Conservation (phyloP, 2,329 filamentous ascomycete genomes). For the Scytalidium sp. region DNA sequence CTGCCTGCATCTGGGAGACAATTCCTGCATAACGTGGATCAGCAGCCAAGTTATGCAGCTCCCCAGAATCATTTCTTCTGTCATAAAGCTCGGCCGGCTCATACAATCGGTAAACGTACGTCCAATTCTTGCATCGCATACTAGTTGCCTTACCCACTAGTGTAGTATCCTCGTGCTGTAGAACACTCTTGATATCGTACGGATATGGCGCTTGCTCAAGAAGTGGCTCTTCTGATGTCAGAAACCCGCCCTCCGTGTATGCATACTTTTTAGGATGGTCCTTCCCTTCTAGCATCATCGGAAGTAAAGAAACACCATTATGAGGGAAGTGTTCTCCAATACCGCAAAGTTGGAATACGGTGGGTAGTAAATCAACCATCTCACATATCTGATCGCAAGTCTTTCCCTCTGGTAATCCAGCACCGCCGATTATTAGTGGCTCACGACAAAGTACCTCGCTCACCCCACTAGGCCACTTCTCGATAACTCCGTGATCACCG, state of each 20-base stretch:
- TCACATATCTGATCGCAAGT: conserved; percentile 33
- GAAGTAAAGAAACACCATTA: conserved; percentile 34
- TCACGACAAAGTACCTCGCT: conserved; percentile 39
- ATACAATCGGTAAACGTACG: conserved; percentile 43
- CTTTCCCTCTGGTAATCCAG: conserved; percentile 33
- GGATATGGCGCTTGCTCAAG: conserved; percentile 40
- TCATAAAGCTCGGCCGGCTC: conserved; percentile 42
- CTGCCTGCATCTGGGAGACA: conserved; percentile 25
- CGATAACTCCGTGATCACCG: conserved; percentile 43
- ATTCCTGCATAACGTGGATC: conserved; percentile 20
- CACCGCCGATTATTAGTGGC: conserved; percentile 41
- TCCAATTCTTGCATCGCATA: conserved; percentile 34
- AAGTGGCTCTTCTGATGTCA: conserved; percentile 41
- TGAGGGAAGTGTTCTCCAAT: conserved; percentile 37
- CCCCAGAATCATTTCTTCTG: conserved; percentile 32
- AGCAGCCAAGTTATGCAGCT: conserved; percentile 36
- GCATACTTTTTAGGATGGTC: conserved; percentile 35
- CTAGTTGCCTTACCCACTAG: conserved; percentile 41
- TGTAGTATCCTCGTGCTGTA: conserved; percentile 42
- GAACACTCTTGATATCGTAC: conserved; percentile 41
- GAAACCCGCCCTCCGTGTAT: conserved; percentile 43
- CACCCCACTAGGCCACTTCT: conserved; percentile 45
- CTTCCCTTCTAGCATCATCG: conserved; percentile 20
- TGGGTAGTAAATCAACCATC: conserved; percentile 45
- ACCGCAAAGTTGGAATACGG: conserved; percentile 36